Base-by-base conservation (phyloP, 2,329 filamentous ascomycete genomes). In the Venturia effusa region DNA sequence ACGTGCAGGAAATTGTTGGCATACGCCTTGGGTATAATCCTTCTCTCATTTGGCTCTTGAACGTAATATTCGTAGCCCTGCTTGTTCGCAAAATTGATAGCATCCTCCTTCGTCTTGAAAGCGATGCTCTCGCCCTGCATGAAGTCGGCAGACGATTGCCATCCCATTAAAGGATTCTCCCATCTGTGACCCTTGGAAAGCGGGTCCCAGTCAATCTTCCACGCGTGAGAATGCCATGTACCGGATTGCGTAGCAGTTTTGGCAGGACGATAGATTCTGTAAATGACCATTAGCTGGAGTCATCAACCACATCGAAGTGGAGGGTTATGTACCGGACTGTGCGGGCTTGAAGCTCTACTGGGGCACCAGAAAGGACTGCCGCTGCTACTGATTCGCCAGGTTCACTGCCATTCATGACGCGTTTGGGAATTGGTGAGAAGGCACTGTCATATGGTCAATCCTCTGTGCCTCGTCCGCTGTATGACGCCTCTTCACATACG, bases 41-140 rank as follows among this genome's bases (percentile, higher is more conserved):
- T 89, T 73, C 94, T 86, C 77, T 86, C 85, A 73, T 97, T 95
- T 41, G 94, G 93, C 79, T 97, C 94, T 81, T 97, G 94, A 30
- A 99, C 92, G 75, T 94, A 97, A 78, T 96, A 99, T 75, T 99
- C 93, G 75, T 99, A 99, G 41, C 95, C 94, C 77, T 99, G 94
- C 84, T 97, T 99, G 80, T 97, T 89, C 30, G 95, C 94, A 73
- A 99, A 99, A 65, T 83, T 80, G 71, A 99, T 93, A 68, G 94
- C 94, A 70, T 96, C 93, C 75, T 97, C 92, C 82, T 96, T 97
- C 71, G 81, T 83, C 77, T 89, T 89, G 83, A 99, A 99, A 76
- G 88, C 88, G 71, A 99, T 78, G 74, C 92, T 85, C 60, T 92
- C 96, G 72, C 92, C 93, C 77, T 99, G 92, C 91, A 99, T 94